Evolutionary conservation across 2,329 filamentous ascomycete species (phyloP), one percentile per base, ranked within the genome.

Genomic region (Phialophora expanda): DNA sequence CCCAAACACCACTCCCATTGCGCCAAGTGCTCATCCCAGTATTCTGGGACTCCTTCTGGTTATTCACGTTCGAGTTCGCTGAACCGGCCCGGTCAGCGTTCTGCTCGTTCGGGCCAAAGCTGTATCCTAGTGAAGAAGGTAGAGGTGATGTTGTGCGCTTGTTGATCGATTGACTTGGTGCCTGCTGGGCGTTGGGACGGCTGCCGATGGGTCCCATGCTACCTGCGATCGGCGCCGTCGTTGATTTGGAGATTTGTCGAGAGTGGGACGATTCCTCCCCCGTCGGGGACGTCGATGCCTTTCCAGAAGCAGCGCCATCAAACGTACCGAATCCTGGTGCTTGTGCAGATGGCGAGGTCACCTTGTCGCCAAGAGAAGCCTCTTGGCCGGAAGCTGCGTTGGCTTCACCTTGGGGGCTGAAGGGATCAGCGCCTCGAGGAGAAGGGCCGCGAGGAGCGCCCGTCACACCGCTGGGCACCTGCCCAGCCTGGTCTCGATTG

Each of bases 121-220:
- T 67, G 26, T 90, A 89, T 77, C 89, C 89, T 60, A 95, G 83
- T 12, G 93, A 93, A n/a, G 93, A 96, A n/a, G 93, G 89, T 32
- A 97, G 85, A 61, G 94, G 93, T 2, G 93, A 96, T 7, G 92
- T 96, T 0, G 93, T 92, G 66, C 92, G 91, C 79, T 95, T 95
- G 78, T 85, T 90, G 71, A 91, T 77, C 9, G 84, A 83, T 38
- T 86, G 84, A 73, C 88, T 89, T 34, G 82, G 76, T 8, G 79
- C 73, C 59, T 79, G 78, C 38, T 83, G 84, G 46, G 84, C 85
- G 20, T 86, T 85, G 3, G 94, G 94, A 53, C 95, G 90, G 65
- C 94, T 97, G 70, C 95, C 95, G 73, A 98, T 98, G 20, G 95
- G 94, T 24, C 93, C 94, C 61, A 98, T 93, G 4, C 90, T 84